phyloP scores from a whole-genome alignment of 345 rosid genomes.

The Salix dunnii region DNA sequence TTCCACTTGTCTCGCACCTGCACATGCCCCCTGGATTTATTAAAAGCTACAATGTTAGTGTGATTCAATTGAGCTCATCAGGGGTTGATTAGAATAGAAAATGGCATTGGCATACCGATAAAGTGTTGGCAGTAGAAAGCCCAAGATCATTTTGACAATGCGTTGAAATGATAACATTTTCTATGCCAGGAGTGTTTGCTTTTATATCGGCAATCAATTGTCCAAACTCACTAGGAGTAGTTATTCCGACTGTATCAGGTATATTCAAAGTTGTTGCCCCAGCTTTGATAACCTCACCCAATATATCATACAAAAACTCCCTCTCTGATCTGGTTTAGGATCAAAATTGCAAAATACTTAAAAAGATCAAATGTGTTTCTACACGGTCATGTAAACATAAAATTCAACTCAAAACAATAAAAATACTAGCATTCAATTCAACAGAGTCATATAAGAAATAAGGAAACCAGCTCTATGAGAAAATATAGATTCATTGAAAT shows the following conservation, averaged over 20 bases:
- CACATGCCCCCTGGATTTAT: slow-evolving; percentile 68
- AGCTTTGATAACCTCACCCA: slow-evolving; percentile 90
- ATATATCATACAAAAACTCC: slow-evolving; percentile 69
- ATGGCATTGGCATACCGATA: slow-evolving; percentile 52
- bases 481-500: too few species aligned
- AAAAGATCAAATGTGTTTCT: too few species aligned
- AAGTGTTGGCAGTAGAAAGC: slow-evolving; percentile 92
- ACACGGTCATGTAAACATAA: neutral
- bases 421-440: neutral
- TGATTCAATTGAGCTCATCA: neutral
- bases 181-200: slow-evolving; percentile 84
- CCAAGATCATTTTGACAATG: slow-evolving; percentile 99
- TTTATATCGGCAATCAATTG: slow-evolving; percentile 79
- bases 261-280: slow-evolving; percentile 95
- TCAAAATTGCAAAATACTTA: neutral
- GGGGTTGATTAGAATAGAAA: neutral
- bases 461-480: too few species aligned
- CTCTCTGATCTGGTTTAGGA: slow-evolving; percentile 63
- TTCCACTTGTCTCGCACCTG: slow-evolving; percentile 95
- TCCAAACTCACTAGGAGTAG: slow-evolving; percentile 74
- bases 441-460: too few species aligned
- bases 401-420: neutral
- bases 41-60: slow-evolving; percentile 14
- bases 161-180: slow-evolving; percentile 81
- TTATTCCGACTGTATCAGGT: slow-evolving; percentile 95